Evolutionary conservation across 2,329 filamentous ascomycete genomes (phyloP).

Genomic region (Zasmidium angulare): DNA sequence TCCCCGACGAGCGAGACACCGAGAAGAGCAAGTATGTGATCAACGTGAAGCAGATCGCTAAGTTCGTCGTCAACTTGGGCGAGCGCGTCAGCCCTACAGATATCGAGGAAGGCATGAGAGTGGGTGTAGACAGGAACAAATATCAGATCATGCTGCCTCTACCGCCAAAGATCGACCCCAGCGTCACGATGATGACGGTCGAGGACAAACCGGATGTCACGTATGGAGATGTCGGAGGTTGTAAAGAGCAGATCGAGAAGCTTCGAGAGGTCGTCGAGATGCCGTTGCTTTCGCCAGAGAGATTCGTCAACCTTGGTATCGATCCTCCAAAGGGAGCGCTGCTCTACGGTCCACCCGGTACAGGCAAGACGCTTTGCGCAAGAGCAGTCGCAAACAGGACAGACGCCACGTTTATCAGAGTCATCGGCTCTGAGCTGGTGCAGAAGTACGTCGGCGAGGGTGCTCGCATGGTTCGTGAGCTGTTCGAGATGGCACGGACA

Average conservation of each 20-base stretch:
- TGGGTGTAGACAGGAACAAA: conserved; percentile 96
- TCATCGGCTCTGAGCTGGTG: conserved; percentile 95
- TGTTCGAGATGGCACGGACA: conserved; percentile 98
- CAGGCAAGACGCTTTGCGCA: conserved; percentile 98
- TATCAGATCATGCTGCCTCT: conserved; percentile 97
- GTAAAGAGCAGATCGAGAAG: conserved; percentile 99
- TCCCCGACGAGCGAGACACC: conserved; percentile 90
- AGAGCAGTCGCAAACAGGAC: conserved; percentile 97
- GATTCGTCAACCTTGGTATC: conserved; percentile 98
- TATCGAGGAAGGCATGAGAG: conserved; percentile 99
- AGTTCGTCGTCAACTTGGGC: conserved; percentile 97
- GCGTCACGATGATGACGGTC: conserved; percentile 99
- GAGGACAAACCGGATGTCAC: conserved; percentile 99
- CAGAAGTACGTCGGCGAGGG: conserved; percentile 99
- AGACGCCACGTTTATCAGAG: conserved; percentile 96
- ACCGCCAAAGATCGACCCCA: conserved; percentile 97
- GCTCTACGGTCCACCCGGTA: conserved; percentile 93
- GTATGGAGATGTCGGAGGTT: conserved; percentile 96
- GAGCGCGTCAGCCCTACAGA: conserved; percentile 96
- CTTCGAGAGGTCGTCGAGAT: conserved; percentile 98
- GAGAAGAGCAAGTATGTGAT: conserved; percentile 99
- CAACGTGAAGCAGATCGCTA: conserved; percentile 99
- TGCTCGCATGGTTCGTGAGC: conserved; percentile 95
- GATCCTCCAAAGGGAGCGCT: conserved; percentile 97
- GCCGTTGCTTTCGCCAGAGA: conserved; percentile 91